Conservation (phyloP, 2,329 filamentous ascomycete species). For the Fusarium falciforme region DNA sequence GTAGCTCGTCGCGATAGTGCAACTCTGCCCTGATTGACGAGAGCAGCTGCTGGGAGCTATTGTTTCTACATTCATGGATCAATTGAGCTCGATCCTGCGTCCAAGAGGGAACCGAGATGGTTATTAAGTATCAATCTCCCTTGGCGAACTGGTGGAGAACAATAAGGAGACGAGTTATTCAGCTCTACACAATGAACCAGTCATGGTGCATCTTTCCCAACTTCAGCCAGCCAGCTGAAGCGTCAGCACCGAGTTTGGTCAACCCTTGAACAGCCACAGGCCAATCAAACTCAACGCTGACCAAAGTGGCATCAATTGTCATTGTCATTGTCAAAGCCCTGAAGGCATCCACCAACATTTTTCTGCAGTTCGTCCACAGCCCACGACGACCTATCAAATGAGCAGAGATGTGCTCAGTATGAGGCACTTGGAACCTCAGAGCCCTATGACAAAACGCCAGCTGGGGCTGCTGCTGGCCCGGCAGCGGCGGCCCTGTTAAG, state of each 20-base stretch:
- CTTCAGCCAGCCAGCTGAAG: background rate
- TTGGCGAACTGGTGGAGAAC: constrained; percentile 10
- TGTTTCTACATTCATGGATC: background rate
- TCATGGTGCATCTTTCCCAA: background rate
- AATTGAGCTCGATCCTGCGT: background rate
- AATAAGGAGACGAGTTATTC: constrained; percentile 2
- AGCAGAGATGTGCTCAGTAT: background rate
- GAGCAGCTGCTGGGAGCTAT: background rate
- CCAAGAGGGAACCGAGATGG: background rate
- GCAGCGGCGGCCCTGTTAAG: constrained; percentile 17
- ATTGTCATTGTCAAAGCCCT: background rate
- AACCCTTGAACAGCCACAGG: background rate
- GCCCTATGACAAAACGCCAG: constrained; percentile 15
- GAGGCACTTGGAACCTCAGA: constrained; percentile 12
- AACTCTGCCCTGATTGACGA: background rate
- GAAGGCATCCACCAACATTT: constrained; percentile 6
- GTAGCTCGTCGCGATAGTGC: background rate
- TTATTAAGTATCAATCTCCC: constrained; percentile 8
- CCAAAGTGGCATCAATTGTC: constrained; percentile 1
- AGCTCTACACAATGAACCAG: background rate
- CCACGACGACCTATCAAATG: constrained; percentile 1
- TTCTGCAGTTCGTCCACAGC: constrained; percentile 10
- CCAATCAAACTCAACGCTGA: constrained; percentile 22
- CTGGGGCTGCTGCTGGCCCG: constrained; percentile 23
- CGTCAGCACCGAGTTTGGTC: constrained; percentile 16